Evolutionary conservation across 2,329 filamentous ascomycete genomes (phyloP), one percentile per base, ranked within the genome.

Genomic region (Seiridium cupressi): DNA sequence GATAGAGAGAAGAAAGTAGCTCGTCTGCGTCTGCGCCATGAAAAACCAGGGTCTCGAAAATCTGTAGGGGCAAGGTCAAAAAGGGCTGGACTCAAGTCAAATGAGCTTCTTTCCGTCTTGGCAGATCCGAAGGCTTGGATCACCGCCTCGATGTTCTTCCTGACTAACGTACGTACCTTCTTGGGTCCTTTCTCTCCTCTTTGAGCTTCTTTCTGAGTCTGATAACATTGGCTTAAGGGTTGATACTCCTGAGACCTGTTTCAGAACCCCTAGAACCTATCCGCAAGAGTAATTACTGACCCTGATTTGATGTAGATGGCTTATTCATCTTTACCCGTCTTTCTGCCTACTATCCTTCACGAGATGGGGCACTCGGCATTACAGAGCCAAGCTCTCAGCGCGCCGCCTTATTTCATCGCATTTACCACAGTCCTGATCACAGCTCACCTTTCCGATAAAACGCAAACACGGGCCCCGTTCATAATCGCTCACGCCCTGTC

Each of bases 261-360:
- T 26, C 18, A 26, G 18, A 26, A 26, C 18, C 18, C 18, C 18
- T 26, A 26, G 18, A 26, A 26, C 18, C 18, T 26, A 26, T 26
- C 18, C 18, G 18, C 18, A 26, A 26, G 18, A 26, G 18, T 26
- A 26, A 26, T 26, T 26, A 26, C 18, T 26, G 18, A 26, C 18
- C 18, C 18, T 26, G 18, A 26, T 26, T 26, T 26, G 18, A 26
- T 26, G 18, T 26, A 26, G 18, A 89, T 96, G 72, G 90, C 92
- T 10, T 97, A 96, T 78, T 88, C 88, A 69, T 94, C 90, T 31
- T 87, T 96, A 71, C 93, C 93, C 3, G 91, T 95, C 54, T 96
- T 96, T 72, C 82, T 96, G 3, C 92, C 92, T 42, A 92, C 90
- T 32, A 92, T 96, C 63, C 83, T 96, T 51, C 79, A 81, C 61